A percentile compares a stretch with the other conserved stretches of the same genome.
phyloP scores from a whole-genome alignment of 2,329 filamentous ascomycete species.

The Ascochyta koolunga region DNA sequence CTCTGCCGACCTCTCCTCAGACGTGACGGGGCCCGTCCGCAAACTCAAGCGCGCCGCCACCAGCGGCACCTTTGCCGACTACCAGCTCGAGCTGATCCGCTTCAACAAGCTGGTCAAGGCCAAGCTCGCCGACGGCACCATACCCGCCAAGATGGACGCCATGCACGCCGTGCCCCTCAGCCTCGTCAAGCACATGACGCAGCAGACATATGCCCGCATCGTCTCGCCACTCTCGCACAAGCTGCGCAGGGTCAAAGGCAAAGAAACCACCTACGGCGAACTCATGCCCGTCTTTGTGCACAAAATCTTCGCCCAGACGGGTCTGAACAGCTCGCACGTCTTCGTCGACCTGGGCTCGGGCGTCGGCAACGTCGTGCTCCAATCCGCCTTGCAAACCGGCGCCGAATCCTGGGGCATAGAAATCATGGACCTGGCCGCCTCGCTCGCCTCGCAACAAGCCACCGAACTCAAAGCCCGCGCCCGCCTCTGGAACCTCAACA shows the following conservation, averaged over 20 bases:
- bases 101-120: conserved; percentile 76
- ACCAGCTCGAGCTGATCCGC: conserved; percentile 72
- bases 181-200: conserved; percentile 76
- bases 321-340: conserved; percentile 79
- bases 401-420: conserved; percentile 97
- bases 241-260: conserved; percentile 84
- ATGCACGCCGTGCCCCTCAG: conserved; percentile 71
- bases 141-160: conserved; percentile 73
- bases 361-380: conserved; percentile 93
- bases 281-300: conserved; percentile 84
- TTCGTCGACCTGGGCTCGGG: conserved; percentile 96
- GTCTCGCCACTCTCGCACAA: conserved; percentile 88
- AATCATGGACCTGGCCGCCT: conserved; percentile 89
- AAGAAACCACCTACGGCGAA: conserved; percentile 94
- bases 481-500: conserved; percentile 83
- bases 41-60: conserved; percentile 76
- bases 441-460: conserved; percentile 78
- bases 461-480: conserved; percentile 85
- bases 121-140: conserved; percentile 71
- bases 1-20: conserved; percentile 71
- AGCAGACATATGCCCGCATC: conserved; percentile 88
- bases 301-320: conserved; percentile 77
- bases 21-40: conserved; percentile 75
- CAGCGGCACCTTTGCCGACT: conserved; percentile 70
- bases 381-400: conserved; percentile 90